Percentiles rank a stretch among this genome's conserved stretches.
Conservation (phyloP, 768 basidiomycete species). For the Mycena venus region DNA sequence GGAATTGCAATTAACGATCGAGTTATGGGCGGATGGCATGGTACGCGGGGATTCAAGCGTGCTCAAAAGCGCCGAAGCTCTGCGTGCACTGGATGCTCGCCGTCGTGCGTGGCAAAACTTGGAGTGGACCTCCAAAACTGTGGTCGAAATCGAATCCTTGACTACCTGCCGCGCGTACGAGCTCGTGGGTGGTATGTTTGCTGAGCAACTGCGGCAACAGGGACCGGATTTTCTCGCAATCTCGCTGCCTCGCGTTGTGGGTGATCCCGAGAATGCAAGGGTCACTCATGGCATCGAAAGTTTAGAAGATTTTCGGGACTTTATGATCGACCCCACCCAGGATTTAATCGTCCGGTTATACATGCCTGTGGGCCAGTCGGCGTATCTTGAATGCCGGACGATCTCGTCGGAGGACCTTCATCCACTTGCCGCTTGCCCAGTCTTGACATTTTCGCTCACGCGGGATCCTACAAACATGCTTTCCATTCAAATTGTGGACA, state of each 20-base stretch:
- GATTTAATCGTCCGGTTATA: background rate
- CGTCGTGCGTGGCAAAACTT: slow-evolving; percentile 13
- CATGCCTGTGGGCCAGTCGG: background rate
- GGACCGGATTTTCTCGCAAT: background rate
- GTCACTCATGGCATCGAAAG: background rate
- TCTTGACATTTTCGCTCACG: background rate
- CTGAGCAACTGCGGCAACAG: background rate
- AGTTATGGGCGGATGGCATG: slow-evolving; percentile 22
- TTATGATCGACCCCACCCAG: background rate
- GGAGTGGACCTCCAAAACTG: slow-evolving; percentile 4
- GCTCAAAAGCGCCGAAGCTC: background rate
- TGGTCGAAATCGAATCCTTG: background rate
- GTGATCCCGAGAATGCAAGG: background rate
- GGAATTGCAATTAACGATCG: slow-evolving; percentile 1
- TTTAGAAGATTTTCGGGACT: background rate
- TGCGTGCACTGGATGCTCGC: background rate
- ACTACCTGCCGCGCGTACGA: background rate
- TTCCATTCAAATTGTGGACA: background rate
- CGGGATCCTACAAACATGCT: background rate
- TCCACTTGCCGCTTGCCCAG: background rate
- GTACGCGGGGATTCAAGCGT: background rate
- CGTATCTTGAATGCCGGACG: slow-evolving; percentile 6
- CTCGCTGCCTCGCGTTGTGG: background rate
- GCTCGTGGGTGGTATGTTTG: slow-evolving; percentile 1
- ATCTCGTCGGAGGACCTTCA: background rate